Evolutionary conservation across 2,329 filamentous ascomycete species (phyloP).

Genomic region (Ophiostoma ulmi): DNA sequence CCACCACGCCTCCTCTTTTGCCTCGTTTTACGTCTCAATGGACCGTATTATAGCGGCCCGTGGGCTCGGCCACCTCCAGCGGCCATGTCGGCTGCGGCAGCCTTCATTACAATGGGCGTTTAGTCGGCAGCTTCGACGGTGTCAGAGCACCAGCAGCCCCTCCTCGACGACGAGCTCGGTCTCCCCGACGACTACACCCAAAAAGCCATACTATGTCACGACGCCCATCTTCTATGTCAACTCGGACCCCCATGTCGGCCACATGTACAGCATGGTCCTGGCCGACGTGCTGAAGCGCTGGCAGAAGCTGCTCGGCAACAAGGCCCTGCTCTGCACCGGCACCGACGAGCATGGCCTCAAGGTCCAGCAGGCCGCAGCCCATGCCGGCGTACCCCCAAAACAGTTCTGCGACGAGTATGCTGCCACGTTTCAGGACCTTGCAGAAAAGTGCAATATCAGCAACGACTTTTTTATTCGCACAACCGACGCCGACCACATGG

Average conservation of each 20-base stretch:
- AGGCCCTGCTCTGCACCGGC: conserved; percentile 75
- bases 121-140: conserved; percentile 1
- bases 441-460: conserved; percentile 61
- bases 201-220: conserved; percentile 89
- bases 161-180: not conserved
- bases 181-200: not conserved
- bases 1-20: not conserved
- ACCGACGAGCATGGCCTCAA: conserved; percentile 99
- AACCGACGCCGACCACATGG: conserved; percentile 73
- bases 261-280: conserved; percentile 89
- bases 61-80: conserved; percentile 22
- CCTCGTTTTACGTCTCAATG: conserved; percentile 17
- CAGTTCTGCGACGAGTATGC: conserved; percentile 85
- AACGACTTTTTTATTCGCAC: conserved; percentile 91
- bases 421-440: conserved; percentile 71
- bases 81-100: conserved; percentile 14
- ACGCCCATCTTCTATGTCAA: conserved; percentile 99
- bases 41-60: conserved; percentile 24
- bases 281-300: conserved; percentile 89
- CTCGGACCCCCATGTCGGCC: conserved; percentile 89
- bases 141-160: conserved; percentile 11
- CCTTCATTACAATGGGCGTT: not conserved
- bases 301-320: conserved; percentile 60
- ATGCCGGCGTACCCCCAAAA: conserved; percentile 66
- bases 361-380: conserved; percentile 78